Evolutionary conservation across 2,329 filamentous ascomycete species (phyloP).

Genomic region (Microsporum canis): DNA sequence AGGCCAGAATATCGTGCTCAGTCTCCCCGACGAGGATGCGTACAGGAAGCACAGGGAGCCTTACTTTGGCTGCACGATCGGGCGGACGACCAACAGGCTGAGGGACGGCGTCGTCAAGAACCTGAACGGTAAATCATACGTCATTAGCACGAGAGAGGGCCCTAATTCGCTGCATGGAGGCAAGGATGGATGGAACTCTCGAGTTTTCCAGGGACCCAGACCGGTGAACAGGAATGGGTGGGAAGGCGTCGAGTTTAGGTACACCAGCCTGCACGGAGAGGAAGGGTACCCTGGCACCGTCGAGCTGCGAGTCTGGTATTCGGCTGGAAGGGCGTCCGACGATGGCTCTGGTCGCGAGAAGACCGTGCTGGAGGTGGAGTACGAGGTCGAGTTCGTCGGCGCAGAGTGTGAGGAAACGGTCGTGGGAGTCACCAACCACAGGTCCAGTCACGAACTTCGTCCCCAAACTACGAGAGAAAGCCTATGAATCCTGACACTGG

Average conservation of each 20-base stretch:
- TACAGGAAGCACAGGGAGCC: constrained; percentile 66
- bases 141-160: constrained; percentile 63
- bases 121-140: constrained; percentile 61
- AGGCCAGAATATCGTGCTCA: constrained; percentile 75
- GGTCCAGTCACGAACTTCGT: constrained; percentile 39
- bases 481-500: not conserved
- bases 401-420: constrained; percentile 75
- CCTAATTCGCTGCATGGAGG: constrained; percentile 67
- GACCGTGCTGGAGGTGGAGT: constrained; percentile 71
- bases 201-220: constrained; percentile 60
- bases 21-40: constrained; percentile 62
- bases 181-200: constrained; percentile 67
- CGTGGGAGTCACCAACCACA: constrained; percentile 92
- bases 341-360: constrained; percentile 45
- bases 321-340: constrained; percentile 53
- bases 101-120: constrained; percentile 56
- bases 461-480: not conserved
- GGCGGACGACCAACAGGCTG: constrained; percentile 71
- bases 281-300: constrained; percentile 85
- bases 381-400: constrained; percentile 69
- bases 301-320: constrained; percentile 66
- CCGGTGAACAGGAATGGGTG: constrained; percentile 47
- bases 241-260: constrained; percentile 55
- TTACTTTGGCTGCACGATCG: constrained; percentile 90
- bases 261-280: constrained; percentile 65